Base-by-base conservation (phyloP, 306 rosid species). In the Quercus mongolica region DNA sequence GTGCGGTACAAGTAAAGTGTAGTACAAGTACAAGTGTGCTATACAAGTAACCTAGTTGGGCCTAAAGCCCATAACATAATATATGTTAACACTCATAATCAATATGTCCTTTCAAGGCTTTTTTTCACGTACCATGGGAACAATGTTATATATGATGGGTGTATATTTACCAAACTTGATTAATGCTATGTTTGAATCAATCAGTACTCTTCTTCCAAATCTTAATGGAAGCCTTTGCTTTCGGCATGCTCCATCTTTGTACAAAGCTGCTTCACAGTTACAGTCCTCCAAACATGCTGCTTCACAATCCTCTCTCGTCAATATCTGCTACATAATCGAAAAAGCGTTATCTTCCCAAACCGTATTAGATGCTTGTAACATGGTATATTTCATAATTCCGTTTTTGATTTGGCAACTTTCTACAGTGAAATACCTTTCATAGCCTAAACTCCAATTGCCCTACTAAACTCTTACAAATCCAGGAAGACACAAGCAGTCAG, bases 231-330 rank as follows among this genome's bases (percentile, higher is more conserved):
- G 41, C 41, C 41, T 35, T 35, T 35, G 41, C 41, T 35, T 35
- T 35, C 9, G 0, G 41, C 2, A 6, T 6, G 41, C 41, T 6
- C 41, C 9, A 6, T 35, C 41, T 35, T 35, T 35, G 41, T 35
- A 35, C 41, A 35, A 35, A 35, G 41, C 8, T 35, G 41, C 9
- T 35, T 35, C 41, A 35, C 8, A 35, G 8, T 35, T 5, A 35
- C 69, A 62, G 38, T 62, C 69, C 35, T 13, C 75, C n/a, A 38
- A 44, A n/a, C 87, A 79, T 20, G 81, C 78, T 52, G 18, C 35
- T 54, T 4, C 5, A 59, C 84, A 83, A 44, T 46, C 69, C 5
- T 70, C 78, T 63, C 9, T 55, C 11, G 13, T 19, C 5, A 17
- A 4, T 1, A 67, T 2, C 10, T 25, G 4, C 4, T 49, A 1